phyloP scores from a whole-genome alignment of 176 grass and related monocot genomes.

The Canna indica region DNA sequence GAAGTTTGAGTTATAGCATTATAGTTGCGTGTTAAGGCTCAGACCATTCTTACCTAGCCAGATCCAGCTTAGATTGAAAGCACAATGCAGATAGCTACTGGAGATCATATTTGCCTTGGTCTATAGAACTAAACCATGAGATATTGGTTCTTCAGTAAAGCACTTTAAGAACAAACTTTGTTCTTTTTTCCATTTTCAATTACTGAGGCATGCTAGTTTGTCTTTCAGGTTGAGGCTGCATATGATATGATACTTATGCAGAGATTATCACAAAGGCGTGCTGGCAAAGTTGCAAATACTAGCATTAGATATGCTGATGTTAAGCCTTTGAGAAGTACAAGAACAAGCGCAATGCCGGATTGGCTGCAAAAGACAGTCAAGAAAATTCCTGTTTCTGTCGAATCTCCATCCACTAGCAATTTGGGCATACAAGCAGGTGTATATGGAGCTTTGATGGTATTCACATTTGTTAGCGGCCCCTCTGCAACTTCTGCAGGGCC shows the following conservation, averaged over 20 bases:
- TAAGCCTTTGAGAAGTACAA: constrained; percentile 49
- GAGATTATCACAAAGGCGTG: constrained; percentile 59
- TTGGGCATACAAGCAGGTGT: constrained; percentile 63
- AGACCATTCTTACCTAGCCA: not conserved
- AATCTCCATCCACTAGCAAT: constrained; percentile 44
- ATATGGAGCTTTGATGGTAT: constrained; percentile 81
- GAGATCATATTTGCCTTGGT: not conserved
- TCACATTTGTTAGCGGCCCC: constrained; percentile 74
- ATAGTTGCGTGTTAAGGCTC: too few relatives aligned
- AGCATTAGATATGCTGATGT: constrained; percentile 89
- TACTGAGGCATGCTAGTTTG: not conserved
- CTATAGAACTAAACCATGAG: not conserved
- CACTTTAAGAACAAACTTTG: not conserved
- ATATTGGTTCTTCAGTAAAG: not conserved
- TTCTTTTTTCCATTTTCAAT: not conserved
- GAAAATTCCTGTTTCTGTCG: constrained; percentile 57
- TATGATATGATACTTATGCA: constrained; percentile 94
- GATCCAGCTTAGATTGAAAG: not conserved
- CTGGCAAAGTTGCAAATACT: constrained; percentile 78
- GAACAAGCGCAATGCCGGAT: constrained; percentile 32
- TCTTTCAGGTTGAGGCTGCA: constrained; percentile 78
- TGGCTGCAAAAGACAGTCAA: constrained; percentile 72
- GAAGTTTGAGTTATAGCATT: too few relatives aligned
- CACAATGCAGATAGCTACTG: not conserved
- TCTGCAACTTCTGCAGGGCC: constrained; percentile 41